These are phyloP conservation scores for Bremia lactucae DNA, from an alignment of 352 stramenopile species.

Conservation along the genomic window DNA sequence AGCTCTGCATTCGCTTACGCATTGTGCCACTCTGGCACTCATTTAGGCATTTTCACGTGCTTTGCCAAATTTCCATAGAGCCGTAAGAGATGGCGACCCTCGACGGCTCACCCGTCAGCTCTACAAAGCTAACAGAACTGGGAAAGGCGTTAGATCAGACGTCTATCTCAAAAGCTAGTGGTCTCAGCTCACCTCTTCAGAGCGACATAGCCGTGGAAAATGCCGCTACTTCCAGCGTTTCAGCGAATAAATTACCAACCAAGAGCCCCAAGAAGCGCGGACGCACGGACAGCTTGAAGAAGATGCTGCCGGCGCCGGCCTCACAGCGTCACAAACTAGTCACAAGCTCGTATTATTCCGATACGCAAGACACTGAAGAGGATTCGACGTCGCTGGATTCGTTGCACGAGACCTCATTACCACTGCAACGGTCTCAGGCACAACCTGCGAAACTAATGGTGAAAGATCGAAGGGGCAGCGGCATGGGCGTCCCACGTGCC, in stretches of 20 bases:
- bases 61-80: no score
- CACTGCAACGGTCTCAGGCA: constrained; percentile 18
- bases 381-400: constrained; percentile 10
- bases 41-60: neutral
- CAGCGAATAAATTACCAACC: constrained; percentile 16
- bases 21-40: neutral
- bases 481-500: constrained; percentile 58
- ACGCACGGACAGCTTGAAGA: constrained; percentile 80
- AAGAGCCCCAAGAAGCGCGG: constrained; percentile 77
- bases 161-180: constrained; percentile 41
- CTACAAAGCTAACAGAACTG: constrained; percentile 60
- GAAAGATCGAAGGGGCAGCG: constrained; percentile 64
- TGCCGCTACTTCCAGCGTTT: neutral
- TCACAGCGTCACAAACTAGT: constrained; percentile 60
- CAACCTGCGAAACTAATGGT: constrained; percentile 49
- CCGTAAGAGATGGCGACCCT: constrained; percentile 23
- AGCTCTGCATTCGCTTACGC: neutral
- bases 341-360: constrained; percentile 11
- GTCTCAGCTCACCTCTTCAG: constrained; percentile 6
- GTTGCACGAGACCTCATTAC: constrained; percentile 2
- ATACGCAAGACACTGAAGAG: constrained; percentile 14
- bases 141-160: constrained; percentile 64
- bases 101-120: constrained; percentile 27
- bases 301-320: constrained; percentile 47
- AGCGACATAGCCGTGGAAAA: constrained; percentile 7